Evolutionary conservation across 345 rosid genomes (phyloP).

Genomic region (Cardamine resedifolia): DNA sequence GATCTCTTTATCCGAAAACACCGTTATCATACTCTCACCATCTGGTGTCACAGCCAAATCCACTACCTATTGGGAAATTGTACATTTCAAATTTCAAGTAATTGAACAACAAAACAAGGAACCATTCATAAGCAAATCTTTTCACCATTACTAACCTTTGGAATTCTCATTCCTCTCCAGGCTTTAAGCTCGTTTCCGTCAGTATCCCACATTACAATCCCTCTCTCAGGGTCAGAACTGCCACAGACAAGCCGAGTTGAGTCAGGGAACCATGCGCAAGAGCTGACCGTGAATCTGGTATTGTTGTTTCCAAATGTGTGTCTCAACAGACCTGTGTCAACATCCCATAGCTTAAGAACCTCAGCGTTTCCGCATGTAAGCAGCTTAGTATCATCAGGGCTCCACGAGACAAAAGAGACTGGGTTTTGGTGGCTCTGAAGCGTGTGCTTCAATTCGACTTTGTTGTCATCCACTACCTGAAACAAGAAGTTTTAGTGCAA

Average conservation of each 20-base stretch:
- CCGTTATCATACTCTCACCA: slow-evolving; percentile 66
- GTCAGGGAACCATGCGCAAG: slow-evolving; percentile 98
- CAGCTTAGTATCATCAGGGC: slow-evolving; percentile 76
- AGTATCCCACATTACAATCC: slow-evolving; percentile 85
- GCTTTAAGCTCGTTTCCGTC: slow-evolving; percentile 82
- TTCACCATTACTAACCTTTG: slow-evolving; percentile 48
- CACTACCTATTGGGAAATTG: slow-evolving; percentile 34
- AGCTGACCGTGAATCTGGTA: slow-evolving; percentile 71
- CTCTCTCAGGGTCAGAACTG: slow-evolving; percentile 78
- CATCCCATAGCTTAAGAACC: slow-evolving; percentile 94
- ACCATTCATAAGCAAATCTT: background rate
- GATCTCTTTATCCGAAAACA: slow-evolving; percentile 62
- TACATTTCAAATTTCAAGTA: background rate
- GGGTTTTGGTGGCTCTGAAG: slow-evolving; percentile 71
- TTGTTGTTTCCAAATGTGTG: slow-evolving; percentile 82
- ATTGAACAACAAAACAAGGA: background rate
- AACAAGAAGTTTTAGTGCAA: slow-evolving; percentile 20
- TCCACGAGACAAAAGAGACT: slow-evolving; percentile 87
- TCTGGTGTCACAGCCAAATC: slow-evolving; percentile 85
- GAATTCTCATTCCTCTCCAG: slow-evolving; percentile 81
- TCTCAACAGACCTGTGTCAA: slow-evolving; percentile 80
- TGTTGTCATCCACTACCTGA: slow-evolving; percentile 69
- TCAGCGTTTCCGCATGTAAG: slow-evolving; percentile 82
- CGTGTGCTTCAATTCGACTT: slow-evolving; percentile 52
- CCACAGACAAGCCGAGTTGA: slow-evolving; percentile 83